Evolutionary conservation across 2,329 filamentous ascomycete species (phyloP).

Genomic region (Colletotrichum coccodes): DNA sequence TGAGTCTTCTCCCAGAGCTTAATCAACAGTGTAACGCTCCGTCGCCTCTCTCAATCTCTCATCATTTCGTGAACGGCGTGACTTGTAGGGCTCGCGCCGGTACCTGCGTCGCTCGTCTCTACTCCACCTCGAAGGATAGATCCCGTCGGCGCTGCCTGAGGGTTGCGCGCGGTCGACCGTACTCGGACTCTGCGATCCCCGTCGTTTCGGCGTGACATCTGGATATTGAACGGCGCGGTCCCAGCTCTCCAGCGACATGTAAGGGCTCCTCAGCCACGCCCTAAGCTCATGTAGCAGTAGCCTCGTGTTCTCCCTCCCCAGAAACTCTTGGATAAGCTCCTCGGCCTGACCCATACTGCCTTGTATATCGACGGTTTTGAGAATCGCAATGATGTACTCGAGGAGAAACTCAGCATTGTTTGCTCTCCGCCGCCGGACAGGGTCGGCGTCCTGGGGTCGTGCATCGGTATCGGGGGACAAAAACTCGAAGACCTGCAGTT

Average conservation of each 20-base stretch:
- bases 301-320: slow-evolving; percentile 77
- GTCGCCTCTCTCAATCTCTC: slow-evolving; percentile 25
- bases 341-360: slow-evolving; percentile 82
- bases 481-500: slow-evolving; percentile 85
- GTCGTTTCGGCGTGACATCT: slow-evolving; percentile 7
- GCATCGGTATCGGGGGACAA: slow-evolving; percentile 52
- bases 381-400: slow-evolving; percentile 85
- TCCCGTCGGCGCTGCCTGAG: slow-evolving; percentile 1
- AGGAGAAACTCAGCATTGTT: slow-evolving; percentile 86
- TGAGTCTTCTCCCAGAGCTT: not conserved
- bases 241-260: slow-evolving; percentile 77
- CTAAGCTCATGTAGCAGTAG: slow-evolving; percentile 88
- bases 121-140: slow-evolving; percentile 33
- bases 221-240: slow-evolving; percentile 81
- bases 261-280: slow-evolving; percentile 86
- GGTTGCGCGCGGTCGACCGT: not conserved
- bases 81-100: slow-evolving; percentile 7
- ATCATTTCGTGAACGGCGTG: slow-evolving; percentile 20
- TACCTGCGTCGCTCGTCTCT: slow-evolving; percentile 28
- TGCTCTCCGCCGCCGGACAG: slow-evolving; percentile 46
- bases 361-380: slow-evolving; percentile 86
- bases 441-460: slow-evolving; percentile 20
- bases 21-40: slow-evolving; percentile 25
- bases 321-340: slow-evolving; percentile 79
- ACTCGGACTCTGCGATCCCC: slow-evolving; percentile 26